Evolutionary conservation across 2,329 filamentous ascomycete species (phyloP), one percentile per base, ranked within the genome.

Genomic region (Paraphaeosphaeria minitans): DNA sequence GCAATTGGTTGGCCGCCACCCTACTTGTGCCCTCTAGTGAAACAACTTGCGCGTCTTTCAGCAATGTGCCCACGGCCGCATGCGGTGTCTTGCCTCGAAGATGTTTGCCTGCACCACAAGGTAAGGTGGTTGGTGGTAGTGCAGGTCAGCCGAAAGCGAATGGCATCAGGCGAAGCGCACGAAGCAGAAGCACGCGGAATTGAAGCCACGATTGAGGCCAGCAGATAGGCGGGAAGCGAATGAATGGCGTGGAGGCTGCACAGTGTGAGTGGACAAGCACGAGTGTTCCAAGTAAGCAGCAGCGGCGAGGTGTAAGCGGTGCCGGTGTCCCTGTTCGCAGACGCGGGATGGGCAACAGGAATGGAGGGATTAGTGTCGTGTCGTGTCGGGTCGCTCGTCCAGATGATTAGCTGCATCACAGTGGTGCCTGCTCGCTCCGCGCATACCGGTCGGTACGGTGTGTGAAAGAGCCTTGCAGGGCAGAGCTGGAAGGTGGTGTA

Each of bases 21-120:
- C 57, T 56, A 47, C 62, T 57, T 62, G 63, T 69, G 65, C 60
- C 53, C 65, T 61, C 64, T 57, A 62, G 65, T 70, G 66, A 68
- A 68, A 71, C 66, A 61, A 56, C 61, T 59, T 55, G 61, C 64
- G 58, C 60, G 58, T 65, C 62, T 61, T 62, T 57, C 57, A 56
- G 52, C 54, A 53, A 61, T 60, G 59, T 56, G 48, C 55, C 49
- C 51, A 62, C 61, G 63, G 64, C 62, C 66, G 59, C 56, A 61
- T 65, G 65, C 63, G 60, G 66, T 56, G 58, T 68, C 60, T 66
- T 66, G 65, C 60, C 62, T 66, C 61, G 57, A 49, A 50, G 52
- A 39, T 49, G 27, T 55, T 41, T 56, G 49, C 50, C 61, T 55
- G 57, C 58, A 58, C 60, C 56, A 60, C 61, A 58, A 61, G 57